Percentiles rank a stretch among this genome's conserved stretches.
phyloP scores from a whole-genome alignment of 176 grass and related monocot genomes.

The Poa pratensis region DNA sequence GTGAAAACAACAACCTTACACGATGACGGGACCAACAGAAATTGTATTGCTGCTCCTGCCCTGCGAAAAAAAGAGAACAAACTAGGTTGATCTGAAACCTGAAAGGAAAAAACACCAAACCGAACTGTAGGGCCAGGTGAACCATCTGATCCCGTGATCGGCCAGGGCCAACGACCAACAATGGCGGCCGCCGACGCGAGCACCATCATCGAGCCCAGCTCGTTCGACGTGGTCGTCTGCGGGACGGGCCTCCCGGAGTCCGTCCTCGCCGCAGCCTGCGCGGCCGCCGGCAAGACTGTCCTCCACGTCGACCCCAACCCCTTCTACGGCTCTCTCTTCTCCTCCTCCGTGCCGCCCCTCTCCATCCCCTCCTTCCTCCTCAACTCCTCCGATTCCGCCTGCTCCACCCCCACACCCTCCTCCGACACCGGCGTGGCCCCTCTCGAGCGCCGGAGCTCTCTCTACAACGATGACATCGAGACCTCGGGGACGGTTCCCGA shows the following conservation, averaged over 20 bases:
- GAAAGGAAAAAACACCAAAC: too few relatives aligned
- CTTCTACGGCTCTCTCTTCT: constrained; percentile 81
- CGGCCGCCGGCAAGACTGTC: constrained; percentile 71
- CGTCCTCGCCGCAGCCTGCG: constrained; percentile 70
- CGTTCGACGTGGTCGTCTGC: constrained; percentile 80
- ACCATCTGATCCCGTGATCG: too few relatives aligned
- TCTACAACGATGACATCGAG: constrained; percentile 56
- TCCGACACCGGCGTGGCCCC: constrained; percentile 30
- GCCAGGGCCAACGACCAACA: too few relatives aligned
- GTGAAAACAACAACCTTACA: too few relatives aligned
- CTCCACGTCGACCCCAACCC: constrained; percentile 82
- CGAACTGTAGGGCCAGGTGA: too few relatives aligned
- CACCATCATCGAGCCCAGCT: constrained; percentile 71
- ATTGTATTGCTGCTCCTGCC: too few relatives aligned
- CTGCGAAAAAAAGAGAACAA: too few relatives aligned
- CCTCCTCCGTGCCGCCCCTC: constrained; percentile 57
- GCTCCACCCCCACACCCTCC: constrained; percentile 1
- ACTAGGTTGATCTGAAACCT: too few relatives aligned
- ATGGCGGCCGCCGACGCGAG: constrained; percentile 13
- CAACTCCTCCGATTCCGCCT: not conserved
- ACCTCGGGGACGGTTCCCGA: constrained; percentile 53
- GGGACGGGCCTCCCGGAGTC: constrained; percentile 84
- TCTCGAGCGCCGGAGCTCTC: constrained; percentile 38
- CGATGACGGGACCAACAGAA: too few relatives aligned
- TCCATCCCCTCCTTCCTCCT: constrained; percentile 49